These are phyloP conservation scores for Talaromyces borbonicus DNA, from an alignment of 495 filamentous ascomycete species.

Conservation along the genomic window DNA sequence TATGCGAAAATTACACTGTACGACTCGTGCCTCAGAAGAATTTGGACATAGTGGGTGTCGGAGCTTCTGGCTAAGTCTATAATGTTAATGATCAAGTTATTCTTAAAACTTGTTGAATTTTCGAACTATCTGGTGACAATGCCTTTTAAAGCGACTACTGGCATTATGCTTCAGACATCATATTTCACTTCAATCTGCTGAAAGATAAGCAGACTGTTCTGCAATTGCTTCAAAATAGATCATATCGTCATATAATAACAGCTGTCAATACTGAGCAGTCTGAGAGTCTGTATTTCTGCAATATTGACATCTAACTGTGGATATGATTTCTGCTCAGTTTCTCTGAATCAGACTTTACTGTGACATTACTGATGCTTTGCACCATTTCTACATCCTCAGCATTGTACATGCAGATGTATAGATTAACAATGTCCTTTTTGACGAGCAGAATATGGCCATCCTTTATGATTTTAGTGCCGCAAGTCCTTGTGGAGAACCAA, in stretches of 20 bases:
- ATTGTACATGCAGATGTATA: slow-evolving; percentile 14
- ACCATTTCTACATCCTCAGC: slow-evolving; percentile 12
- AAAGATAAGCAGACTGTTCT: slow-evolving; percentile 15
- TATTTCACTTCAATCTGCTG: slow-evolving; percentile 17
- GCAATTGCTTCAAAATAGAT: slow-evolving; percentile 14
- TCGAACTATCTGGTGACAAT: slow-evolving; percentile 11
- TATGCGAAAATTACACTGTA: slow-evolving; percentile 14
- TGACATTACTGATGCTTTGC: slow-evolving; percentile 12
- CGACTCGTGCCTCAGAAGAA: slow-evolving; percentile 19
- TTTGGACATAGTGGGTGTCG: slow-evolving; percentile 17
- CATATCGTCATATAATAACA: slow-evolving; percentile 19
- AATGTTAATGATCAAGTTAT: slow-evolving; percentile 15
- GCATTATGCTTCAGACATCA: slow-evolving; percentile 18
- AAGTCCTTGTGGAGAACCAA: slow-evolving; percentile 15
- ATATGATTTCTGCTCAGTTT: slow-evolving; percentile 8
- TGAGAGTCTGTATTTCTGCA: slow-evolving; percentile 17
- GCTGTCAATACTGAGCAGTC: slow-evolving; percentile 15
- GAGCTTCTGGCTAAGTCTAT: slow-evolving; percentile 16
- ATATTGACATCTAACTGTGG: slow-evolving; percentile 10
- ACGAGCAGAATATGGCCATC: slow-evolving; percentile 10
- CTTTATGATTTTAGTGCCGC: slow-evolving; percentile 19
- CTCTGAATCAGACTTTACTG: slow-evolving; percentile 11
- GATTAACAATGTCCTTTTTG: slow-evolving; percentile 16
- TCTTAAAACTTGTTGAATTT: slow-evolving; percentile 17
- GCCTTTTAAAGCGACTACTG: slow-evolving; percentile 12